Percentiles rank a stretch among this genome's conserved stretches.
phyloP scores from a whole-genome alignment of 352 stramenopile species.

The Pythium plurisporium region DNA sequence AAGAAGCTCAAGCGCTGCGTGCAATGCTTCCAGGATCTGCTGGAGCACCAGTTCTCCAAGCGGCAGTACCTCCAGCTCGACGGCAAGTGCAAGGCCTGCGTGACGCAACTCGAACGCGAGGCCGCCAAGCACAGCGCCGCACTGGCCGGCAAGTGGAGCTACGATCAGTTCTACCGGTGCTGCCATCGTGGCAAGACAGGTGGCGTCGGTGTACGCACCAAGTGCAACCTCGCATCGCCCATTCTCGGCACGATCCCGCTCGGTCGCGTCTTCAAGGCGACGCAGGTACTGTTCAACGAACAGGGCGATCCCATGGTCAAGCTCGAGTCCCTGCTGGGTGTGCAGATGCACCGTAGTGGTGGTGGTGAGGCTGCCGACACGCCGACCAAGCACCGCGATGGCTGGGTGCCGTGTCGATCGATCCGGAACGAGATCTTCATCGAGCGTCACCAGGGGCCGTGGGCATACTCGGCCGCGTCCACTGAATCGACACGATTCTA shows the following conservation, averaged over 20 bases:
- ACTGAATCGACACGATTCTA: conserved; percentile 30
- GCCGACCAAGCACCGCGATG: conserved; percentile 25
- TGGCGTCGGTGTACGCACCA: conserved; percentile 58
- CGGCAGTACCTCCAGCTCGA: conserved; percentile 58
- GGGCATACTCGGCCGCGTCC: neutral
- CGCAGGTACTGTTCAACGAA: conserved; percentile 59
- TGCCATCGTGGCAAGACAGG: conserved; percentile 64
- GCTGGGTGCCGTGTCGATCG: conserved; percentile 66
- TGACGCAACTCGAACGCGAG: conserved; percentile 42
- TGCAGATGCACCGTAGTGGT: conserved; percentile 8
- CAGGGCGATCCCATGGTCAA: conserved; percentile 74
- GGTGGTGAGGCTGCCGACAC: neutral
- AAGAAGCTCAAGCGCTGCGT: conserved; percentile 56
- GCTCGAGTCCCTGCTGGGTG: conserved; percentile 39
- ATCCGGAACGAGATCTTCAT: conserved; percentile 73
- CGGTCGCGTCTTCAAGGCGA: conserved; percentile 57
- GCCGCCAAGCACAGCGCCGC: conserved; percentile 22
- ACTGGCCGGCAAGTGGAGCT: conserved; percentile 48
- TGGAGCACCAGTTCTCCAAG: conserved; percentile 63
- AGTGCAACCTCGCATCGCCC: conserved; percentile 65
- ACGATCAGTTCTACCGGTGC: conserved; percentile 59
- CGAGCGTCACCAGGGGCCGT: conserved; percentile 52
- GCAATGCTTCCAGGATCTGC: conserved; percentile 71
- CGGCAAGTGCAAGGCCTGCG: conserved; percentile 57
- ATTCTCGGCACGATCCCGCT: conserved; percentile 57